These are phyloP conservation scores for Plasmodium adleri DNA, from an alignment of 169 alveolate genomes.

Conservation along the genomic window DNA sequence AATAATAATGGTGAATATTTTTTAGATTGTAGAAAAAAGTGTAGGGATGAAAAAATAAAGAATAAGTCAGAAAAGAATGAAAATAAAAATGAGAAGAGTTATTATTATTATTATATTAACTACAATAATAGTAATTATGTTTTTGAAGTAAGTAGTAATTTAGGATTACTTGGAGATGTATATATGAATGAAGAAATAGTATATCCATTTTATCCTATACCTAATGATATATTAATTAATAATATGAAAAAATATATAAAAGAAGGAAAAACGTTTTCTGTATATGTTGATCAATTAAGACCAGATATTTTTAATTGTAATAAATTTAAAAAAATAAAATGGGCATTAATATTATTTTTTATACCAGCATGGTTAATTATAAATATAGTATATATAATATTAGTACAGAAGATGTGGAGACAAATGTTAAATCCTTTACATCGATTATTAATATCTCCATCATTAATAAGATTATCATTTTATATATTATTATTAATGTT, in stretches of 20 bases:
- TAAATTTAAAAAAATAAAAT: constrained; percentile 56
- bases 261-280: constrained; percentile 27
- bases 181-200: neutral
- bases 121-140: constrained; percentile 14
- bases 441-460: constrained; percentile 54
- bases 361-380: constrained; percentile 77
- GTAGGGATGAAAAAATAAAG: no score
- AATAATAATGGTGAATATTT: neutral
- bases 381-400: constrained; percentile 40
- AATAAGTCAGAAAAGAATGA: neutral
- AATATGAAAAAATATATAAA: constrained; percentile 27
- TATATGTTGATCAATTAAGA: constrained; percentile 35
- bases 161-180: neutral
- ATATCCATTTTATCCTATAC: neutral
- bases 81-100: neutral
- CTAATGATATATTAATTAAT: constrained; percentile 16
- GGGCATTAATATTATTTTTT: constrained; percentile 58
- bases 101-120: constrained; percentile 9
- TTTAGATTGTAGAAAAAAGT: no score
- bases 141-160: constrained; percentile 12
- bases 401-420: constrained; percentile 60
- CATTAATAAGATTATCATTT: constrained; percentile 43
- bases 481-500: constrained; percentile 43
- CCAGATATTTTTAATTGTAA: constrained; percentile 42
- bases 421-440: constrained; percentile 64